These are phyloP conservation scores for Zelopaecilomyces penicillatus DNA, from an alignment of 2,329 filamentous ascomycete genomes.

Conservation along the genomic window DNA sequence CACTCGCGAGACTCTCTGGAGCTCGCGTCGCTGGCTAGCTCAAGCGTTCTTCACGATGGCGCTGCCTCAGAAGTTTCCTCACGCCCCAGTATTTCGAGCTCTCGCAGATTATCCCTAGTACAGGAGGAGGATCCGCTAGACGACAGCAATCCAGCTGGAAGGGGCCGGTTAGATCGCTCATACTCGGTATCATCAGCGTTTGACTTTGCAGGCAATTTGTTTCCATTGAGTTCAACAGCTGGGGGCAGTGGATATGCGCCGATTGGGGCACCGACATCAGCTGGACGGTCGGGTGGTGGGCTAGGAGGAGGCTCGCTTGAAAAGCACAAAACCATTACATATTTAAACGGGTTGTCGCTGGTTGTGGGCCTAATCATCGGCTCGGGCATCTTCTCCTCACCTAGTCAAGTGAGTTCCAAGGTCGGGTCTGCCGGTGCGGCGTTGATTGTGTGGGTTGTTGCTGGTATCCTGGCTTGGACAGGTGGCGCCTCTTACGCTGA, in stretches of 20 bases:
- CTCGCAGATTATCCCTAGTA: slow-evolving; percentile 72
- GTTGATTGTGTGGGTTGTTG: slow-evolving; percentile 83
- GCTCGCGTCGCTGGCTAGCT: slow-evolving; percentile 87
- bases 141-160: slow-evolving; percentile 42
- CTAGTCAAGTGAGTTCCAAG: slow-evolving; percentile 84
- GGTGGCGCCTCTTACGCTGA: slow-evolving; percentile 93
- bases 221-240: slow-evolving; percentile 78
- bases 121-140: slow-evolving; percentile 73
- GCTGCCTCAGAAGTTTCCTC: slow-evolving; percentile 60
- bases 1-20: slow-evolving; percentile 83
- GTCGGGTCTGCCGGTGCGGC: slow-evolving; percentile 86
- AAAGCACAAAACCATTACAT: slow-evolving; percentile 92
- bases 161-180: slow-evolving; percentile 48
- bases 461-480: slow-evolving; percentile 91
- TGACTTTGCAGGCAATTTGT: slow-evolving; percentile 88
- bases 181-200: slow-evolving; percentile 92
- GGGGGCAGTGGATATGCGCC: slow-evolving; percentile 70
- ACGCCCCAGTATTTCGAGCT: slow-evolving; percentile 83
- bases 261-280: slow-evolving; percentile 65
- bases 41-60: slow-evolving; percentile 48
- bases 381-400: slow-evolving; percentile 91
- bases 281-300: slow-evolving; percentile 37
- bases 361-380: slow-evolving; percentile 93
- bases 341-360: slow-evolving; percentile 83
- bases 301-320: slow-evolving; percentile 75